Evolutionary conservation across 1,284 basidiomycete genomes (phyloP).

Genomic region (Sporisorium iseilematis-ciliati): DNA sequence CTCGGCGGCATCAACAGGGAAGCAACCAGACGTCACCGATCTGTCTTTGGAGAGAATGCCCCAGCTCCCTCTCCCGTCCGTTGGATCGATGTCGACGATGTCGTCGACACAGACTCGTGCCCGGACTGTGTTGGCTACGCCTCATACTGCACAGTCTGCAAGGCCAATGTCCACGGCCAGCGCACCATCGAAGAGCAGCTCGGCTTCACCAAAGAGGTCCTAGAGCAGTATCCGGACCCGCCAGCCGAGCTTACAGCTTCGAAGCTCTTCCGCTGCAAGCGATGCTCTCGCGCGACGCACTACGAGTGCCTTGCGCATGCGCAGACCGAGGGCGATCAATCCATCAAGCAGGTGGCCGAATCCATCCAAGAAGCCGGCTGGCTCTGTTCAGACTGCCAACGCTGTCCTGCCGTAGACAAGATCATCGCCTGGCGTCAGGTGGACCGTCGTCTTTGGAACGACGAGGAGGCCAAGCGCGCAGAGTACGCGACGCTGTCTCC

Average conservation of each 20-base stretch:
- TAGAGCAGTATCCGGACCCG: constrained; percentile 26
- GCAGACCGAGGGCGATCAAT: constrained; percentile 11
- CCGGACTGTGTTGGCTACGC: constrained; percentile 38
- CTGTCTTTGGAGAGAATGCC: constrained; percentile 20
- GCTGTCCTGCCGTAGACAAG: constrained; percentile 47
- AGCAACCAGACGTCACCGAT: constrained; percentile 15
- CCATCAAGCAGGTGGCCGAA: constrained; percentile 39
- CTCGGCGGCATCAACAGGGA: constrained; percentile 41
- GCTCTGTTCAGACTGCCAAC: constrained; percentile 50
- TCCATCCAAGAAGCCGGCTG: constrained; percentile 34
- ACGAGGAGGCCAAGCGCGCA: constrained; percentile 30
- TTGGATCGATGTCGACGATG: constrained; percentile 36
- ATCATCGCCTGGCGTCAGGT: constrained; percentile 58
- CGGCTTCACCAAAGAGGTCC: constrained; percentile 24
- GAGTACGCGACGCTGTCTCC: constrained; percentile 29
- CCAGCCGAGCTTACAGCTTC: constrained; percentile 21
- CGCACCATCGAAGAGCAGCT: constrained; percentile 28
- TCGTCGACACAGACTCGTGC: constrained; percentile 39
- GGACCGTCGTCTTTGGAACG: constrained; percentile 28
- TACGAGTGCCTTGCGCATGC: constrained; percentile 46
- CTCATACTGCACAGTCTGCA: constrained; percentile 49
- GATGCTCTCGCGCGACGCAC: constrained; percentile 52
- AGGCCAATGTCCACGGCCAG: constrained; percentile 26
- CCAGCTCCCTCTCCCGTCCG: constrained; percentile 25
- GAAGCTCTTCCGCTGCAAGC: constrained; percentile 52